Evolutionary conservation across 225 moss, liverwort and hornwort genomes (phyloP).

Genomic region (Ulota crispa): DNA sequence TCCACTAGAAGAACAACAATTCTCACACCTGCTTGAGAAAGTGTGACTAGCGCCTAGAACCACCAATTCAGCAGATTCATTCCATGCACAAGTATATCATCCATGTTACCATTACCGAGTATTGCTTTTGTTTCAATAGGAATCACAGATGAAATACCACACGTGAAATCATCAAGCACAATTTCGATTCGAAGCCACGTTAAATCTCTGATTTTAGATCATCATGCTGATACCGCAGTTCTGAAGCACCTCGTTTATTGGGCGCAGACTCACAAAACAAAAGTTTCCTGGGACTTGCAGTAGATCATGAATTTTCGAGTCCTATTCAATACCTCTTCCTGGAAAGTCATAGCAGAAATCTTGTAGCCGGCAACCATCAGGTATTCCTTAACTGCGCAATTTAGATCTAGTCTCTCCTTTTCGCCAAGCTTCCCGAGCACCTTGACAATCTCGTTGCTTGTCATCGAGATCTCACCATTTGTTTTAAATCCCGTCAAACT

Average conservation of each 20-base stretch:
- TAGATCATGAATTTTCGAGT: neutral
- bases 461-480: slow-evolving; percentile 31
- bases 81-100: neutral
- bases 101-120: neutral
- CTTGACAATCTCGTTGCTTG: slow-evolving; percentile 44
- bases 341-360: slow-evolving; percentile 91
- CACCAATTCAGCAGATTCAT: neutral
- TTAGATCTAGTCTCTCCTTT: slow-evolving; percentile 76
- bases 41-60: slow-evolving; percentile 5
- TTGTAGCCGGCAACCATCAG: slow-evolving; percentile 83
- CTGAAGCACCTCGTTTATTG: slow-evolving; percentile 1
- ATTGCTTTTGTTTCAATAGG: neutral
- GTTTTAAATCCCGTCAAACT: slow-evolving; percentile 29
- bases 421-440: slow-evolving; percentile 67
- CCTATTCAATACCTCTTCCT: slow-evolving; percentile 70
- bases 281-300: neutral
- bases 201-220: slow-evolving; percentile 9
- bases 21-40: slow-evolving; percentile 4
- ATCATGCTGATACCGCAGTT: neutral
- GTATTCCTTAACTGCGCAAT: slow-evolving; percentile 88
- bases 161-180: slow-evolving; percentile 16
- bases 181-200: neutral
- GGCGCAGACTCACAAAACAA: slow-evolving; percentile 14
- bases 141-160: slow-evolving; percentile 4
- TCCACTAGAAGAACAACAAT: neutral